phyloP scores from a whole-genome alignment of 345 rosid species.

The Raphanus raphanistrum region DNA sequence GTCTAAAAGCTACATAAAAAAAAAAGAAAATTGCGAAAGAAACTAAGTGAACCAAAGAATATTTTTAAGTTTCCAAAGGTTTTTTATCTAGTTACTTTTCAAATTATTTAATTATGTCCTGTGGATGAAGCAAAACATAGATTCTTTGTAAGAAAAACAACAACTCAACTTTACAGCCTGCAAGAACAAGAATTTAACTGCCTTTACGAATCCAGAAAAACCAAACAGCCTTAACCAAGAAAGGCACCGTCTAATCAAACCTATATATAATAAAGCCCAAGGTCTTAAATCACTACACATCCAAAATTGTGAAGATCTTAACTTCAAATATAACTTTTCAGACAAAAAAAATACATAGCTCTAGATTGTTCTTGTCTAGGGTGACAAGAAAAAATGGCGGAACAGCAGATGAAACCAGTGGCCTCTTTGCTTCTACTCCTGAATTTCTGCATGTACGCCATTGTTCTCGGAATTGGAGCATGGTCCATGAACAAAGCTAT shows the following conservation, averaged over 20 bases:
- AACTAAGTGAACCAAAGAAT: constrained; percentile 28
- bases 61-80: neutral
- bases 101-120: constrained; percentile 24
- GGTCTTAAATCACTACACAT: constrained; percentile 10
- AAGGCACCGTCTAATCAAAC: constrained; percentile 50
- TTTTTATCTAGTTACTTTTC: constrained; percentile 1
- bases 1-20: neutral
- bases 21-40: constrained; percentile 8
- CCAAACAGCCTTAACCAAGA: constrained; percentile 62
- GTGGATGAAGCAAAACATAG: constrained; percentile 33
- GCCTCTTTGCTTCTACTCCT: constrained; percentile 65
- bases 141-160: constrained; percentile 19
- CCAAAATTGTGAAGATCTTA: constrained; percentile 23
- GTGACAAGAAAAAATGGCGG: constrained; percentile 47
- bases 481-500: constrained; percentile 92
- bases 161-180: constrained; percentile 33
- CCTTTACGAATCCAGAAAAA: constrained; percentile 39
- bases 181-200: constrained; percentile 10
- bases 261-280: constrained; percentile 25
- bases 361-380: neutral
- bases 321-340: neutral
- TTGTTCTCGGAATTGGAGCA: constrained; percentile 73
- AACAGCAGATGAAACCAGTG: constrained; percentile 48
- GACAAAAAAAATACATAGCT: neutral
- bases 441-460: constrained; percentile 74